phyloP scores from a whole-genome alignment of 768 basidiomycete species.

The Galerina marginata region DNA sequence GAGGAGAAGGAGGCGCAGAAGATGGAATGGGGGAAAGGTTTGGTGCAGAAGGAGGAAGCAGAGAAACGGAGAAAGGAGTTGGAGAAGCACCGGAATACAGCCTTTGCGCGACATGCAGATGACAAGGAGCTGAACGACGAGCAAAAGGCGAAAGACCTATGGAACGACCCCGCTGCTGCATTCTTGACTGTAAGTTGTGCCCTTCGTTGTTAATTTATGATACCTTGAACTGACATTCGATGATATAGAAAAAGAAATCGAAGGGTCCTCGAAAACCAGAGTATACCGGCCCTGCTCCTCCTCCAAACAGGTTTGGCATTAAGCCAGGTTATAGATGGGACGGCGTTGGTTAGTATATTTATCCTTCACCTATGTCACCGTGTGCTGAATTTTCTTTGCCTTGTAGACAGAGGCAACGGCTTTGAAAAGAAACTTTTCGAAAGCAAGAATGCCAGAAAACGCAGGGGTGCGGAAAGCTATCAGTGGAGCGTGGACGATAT shows the following conservation, averaged over 20 bases:
- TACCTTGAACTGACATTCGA: background rate
- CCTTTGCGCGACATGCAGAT: conserved; percentile 81
- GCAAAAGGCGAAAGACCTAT: conserved; percentile 77
- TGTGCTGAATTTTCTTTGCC: background rate
- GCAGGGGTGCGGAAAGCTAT: conserved; percentile 75
- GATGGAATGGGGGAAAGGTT: conserved; percentile 98
- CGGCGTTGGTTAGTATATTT: conserved; percentile 77
- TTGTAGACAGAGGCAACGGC: conserved; percentile 85
- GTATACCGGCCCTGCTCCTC: conserved; percentile 86
- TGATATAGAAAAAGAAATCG: conserved; percentile 66
- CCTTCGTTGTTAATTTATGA: background rate
- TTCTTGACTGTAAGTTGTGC: conserved; percentile 78
- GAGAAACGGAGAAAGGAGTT: conserved; percentile 70
- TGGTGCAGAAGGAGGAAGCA: conserved; percentile 84
- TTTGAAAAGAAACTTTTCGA: conserved; percentile 96
- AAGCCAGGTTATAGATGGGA: conserved; percentile 98
- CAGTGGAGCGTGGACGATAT: conserved; percentile 94
- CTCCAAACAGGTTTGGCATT: conserved; percentile 95
- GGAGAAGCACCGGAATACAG: conserved; percentile 66
- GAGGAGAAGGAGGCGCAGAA: conserved; percentile 89
- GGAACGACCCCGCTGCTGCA: conserved; percentile 98
- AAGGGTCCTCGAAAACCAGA: conserved; percentile 84
- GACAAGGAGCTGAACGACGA: conserved; percentile 89
- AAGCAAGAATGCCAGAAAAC: conserved; percentile 73
- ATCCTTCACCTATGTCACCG: conserved; percentile 3